These are phyloP conservation scores for Corymbia calophylla DNA, from an alignment of 441 rosid genomes.

Conservation along the genomic window DNA sequence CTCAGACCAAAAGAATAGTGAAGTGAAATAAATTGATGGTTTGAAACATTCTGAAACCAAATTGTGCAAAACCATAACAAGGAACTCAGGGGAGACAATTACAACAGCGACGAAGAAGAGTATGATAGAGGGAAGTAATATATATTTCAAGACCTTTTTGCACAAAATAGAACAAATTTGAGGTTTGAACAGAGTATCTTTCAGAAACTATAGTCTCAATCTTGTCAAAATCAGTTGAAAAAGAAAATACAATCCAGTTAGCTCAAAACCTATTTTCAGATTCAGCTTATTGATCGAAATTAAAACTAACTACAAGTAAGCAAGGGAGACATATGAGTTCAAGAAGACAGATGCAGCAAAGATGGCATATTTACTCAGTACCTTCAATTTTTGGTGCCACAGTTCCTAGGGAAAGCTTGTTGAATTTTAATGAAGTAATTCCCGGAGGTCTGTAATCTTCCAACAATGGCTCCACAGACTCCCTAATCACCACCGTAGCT, in stretches of 20 bases:
- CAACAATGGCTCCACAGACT: conserved; percentile 89
- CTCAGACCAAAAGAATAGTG: neutral
- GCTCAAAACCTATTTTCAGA: neutral
- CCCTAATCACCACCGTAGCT: conserved; percentile 73
- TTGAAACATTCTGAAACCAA: neutral
- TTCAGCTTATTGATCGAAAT: neutral
- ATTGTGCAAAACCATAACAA: neutral
- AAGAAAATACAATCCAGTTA: neutral
- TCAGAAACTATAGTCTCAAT: neutral
- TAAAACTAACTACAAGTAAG: neutral
- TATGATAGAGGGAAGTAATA: neutral
- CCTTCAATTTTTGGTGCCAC: conserved; percentile 99
- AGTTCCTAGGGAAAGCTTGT: conserved; percentile 74
- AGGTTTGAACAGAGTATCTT: neutral
- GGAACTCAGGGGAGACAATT: neutral
- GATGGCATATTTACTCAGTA: conserved; percentile 1
- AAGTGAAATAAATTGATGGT: neutral
- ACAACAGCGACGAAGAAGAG: neutral
- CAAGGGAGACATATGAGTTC: neutral
- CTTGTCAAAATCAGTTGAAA: neutral
- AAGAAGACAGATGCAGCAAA: neutral
- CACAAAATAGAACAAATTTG: neutral
- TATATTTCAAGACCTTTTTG: neutral
- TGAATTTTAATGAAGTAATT: conserved; percentile 81
- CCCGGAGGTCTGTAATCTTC: conserved; percentile 96